Percentiles rank a stretch among this genome's conserved stretches.
These are phyloP conservation scores for Zygosaccharomyces sapae DNA, from an alignment of 1,139 yeast species.

Conservation along the genomic window DNA sequence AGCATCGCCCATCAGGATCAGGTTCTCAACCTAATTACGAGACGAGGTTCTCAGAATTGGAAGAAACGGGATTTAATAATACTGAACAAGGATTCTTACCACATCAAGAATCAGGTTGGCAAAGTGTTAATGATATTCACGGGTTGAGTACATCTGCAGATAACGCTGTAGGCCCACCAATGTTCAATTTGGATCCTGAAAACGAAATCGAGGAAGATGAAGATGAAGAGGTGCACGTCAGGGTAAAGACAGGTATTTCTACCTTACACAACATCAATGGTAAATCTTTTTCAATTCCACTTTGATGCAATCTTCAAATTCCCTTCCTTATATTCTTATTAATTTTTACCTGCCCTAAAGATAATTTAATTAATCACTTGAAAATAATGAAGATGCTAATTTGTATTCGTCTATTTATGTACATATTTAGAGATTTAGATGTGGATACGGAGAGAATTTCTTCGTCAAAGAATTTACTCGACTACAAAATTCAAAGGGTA, in stretches of 20 bases:
- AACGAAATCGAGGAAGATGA: conserved; percentile 15
- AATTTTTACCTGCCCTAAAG: neutral
- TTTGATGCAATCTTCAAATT: conserved; percentile 19
- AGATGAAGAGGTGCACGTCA: conserved; percentile 38
- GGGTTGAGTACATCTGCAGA: conserved; percentile 18
- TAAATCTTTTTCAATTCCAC: conserved; percentile 35
- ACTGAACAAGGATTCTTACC: conserved; percentile 17
- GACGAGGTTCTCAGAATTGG: conserved; percentile 8
- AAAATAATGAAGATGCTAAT: conserved; percentile 3
- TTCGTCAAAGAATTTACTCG: neutral
- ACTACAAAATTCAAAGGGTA: neutral
- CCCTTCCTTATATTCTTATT: neutral
- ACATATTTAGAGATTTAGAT: neutral
- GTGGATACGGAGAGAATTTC: neutral
- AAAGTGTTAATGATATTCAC: conserved; percentile 35
- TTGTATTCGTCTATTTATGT: conserved; percentile 1
- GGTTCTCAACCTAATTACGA: conserved; percentile 4
- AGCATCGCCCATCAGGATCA: neutral
- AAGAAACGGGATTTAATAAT: conserved; percentile 11
- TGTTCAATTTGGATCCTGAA: conserved; percentile 11
- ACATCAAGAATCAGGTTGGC: conserved; percentile 30
- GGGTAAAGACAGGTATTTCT: conserved; percentile 44
- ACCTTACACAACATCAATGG: conserved; percentile 46
- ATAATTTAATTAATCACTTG: conserved; percentile 1
- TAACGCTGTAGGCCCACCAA: conserved; percentile 9